Percentiles rank a stretch among this genome's conserved stretches.
These are phyloP conservation scores for Magnaporthiopsis incrustans DNA, from an alignment of 2,329 filamentous ascomycete species.

Conservation along the genomic window DNA sequence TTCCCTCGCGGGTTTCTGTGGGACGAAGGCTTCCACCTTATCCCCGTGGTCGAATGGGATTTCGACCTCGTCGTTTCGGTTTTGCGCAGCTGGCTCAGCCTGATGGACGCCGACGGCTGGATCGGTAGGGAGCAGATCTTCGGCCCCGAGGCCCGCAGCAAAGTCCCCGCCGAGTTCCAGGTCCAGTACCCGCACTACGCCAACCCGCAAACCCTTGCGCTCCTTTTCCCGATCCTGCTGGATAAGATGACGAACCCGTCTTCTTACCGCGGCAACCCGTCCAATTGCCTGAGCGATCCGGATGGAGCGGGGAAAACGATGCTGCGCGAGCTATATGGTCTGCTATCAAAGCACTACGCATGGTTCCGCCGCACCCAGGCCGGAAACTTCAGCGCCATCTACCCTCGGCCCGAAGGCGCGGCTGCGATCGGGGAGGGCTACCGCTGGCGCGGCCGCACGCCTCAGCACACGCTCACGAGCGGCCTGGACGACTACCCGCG, in stretches of 20 bases:
- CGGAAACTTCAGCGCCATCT: slow-evolving; percentile 77
- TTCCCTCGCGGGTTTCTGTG: slow-evolving; percentile 89
- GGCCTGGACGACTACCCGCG: slow-evolving; percentile 90
- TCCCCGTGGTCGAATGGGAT: slow-evolving; percentile 85
- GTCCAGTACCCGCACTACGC: slow-evolving; percentile 90
- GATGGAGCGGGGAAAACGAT: not conserved
- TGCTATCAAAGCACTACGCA: slow-evolving; percentile 77
- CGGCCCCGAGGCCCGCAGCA: slow-evolving; percentile 77
- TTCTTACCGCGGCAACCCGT: slow-evolving; percentile 53
- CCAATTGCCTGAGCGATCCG: slow-evolving; percentile 3
- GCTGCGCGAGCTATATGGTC: slow-evolving; percentile 66
- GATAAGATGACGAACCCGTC: slow-evolving; percentile 58
- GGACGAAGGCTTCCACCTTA: slow-evolving; percentile 92
- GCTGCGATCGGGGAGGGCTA: slow-evolving; percentile 79
- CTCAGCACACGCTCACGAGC: slow-evolving; percentile 76
- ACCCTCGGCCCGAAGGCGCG: slow-evolving; percentile 52
- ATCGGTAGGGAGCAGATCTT: slow-evolving; percentile 90
- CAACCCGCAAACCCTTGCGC: slow-evolving; percentile 84
- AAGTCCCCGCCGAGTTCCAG: slow-evolving; percentile 82
- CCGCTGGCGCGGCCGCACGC: slow-evolving; percentile 79
- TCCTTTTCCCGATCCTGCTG: slow-evolving; percentile 73
- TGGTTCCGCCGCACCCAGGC: slow-evolving; percentile 87
- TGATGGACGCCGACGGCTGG: slow-evolving; percentile 94
- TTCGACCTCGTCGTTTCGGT: slow-evolving; percentile 75
- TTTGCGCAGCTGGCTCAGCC: slow-evolving; percentile 81